Evolutionary conservation across 345 rosid species (phyloP), one percentile per base, ranked within the genome.

Genomic region (Citrus medica): DNA sequence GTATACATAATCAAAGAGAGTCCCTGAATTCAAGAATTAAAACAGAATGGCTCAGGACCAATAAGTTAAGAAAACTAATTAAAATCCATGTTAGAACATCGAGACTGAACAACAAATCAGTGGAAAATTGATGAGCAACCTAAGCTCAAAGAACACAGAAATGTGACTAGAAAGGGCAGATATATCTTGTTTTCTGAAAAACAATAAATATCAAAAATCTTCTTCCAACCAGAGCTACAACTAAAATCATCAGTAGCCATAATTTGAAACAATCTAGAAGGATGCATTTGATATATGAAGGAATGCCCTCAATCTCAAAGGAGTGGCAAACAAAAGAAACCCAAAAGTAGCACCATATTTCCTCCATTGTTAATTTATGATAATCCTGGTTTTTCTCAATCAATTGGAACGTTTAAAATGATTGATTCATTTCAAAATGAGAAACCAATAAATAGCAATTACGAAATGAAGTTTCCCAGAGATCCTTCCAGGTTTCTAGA

Each of bases 11-110:
- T 28, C 62, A 62, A 71, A 69, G 59, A 75, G 17, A 65, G 69
- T 76, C 68, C 72, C 81, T 75, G 62, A 62, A 80, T 32, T 77
- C 59, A 58, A 58, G 61, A 75, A 10, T 68, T 59, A 59, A 73
- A 61, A 78, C 37, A 16, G 22, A 53, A 53, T 53, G 58, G 19
- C 7, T 53, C 22, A 46, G 17, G 22, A 17, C 22, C 58, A 53
- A 4, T 53, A 53, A 53, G 22, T 46, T 46, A 42, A 42, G 22
- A 51, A 51, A 51, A 0, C 51, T 51, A 53, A 19, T 17, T 53
- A 17, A 61, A 12, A 61, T 28, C 35, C 7, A 25, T 61, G 12
- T 12, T 19, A 32, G 40, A 32, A 17, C n/a, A 65, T 65, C 69
- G 12, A 10, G 8, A 51, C 48, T 19, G n/a, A 10, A 16, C 24